Evolutionary conservation across 139 green algal genomes (phyloP).

Genomic region (Chlorella sp.): DNA sequence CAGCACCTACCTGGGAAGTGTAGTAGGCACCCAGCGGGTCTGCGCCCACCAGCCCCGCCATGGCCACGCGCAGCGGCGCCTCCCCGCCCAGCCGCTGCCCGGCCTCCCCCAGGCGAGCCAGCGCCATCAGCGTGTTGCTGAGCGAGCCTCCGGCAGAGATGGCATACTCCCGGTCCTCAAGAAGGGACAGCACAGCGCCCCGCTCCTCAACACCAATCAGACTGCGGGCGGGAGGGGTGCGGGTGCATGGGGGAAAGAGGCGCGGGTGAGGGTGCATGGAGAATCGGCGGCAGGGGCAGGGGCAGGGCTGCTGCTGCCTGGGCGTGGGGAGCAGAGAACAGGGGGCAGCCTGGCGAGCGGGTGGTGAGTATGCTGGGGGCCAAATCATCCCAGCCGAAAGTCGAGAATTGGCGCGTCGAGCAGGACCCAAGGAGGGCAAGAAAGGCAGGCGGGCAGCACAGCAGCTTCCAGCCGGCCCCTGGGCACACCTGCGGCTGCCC

Average conservation of each 20-base stretch:
- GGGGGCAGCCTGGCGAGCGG: not conserved
- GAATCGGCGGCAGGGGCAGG: not conserved
- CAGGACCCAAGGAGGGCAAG: no score
- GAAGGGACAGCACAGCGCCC: slow-evolving; percentile 24
- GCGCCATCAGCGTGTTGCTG: slow-evolving; percentile 89
- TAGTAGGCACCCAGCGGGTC: slow-evolving; percentile 86
- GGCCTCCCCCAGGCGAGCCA: slow-evolving; percentile 73
- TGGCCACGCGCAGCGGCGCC: slow-evolving; percentile 64
- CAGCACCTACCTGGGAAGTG: slow-evolving; percentile 20
- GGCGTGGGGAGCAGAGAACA: not conserved
- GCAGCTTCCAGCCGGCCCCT: slow-evolving; percentile 36
- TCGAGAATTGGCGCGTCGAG: not conserved
- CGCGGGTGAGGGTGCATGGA: not conserved
- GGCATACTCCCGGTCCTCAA: slow-evolving; percentile 53
- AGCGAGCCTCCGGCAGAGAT: slow-evolving; percentile 87
- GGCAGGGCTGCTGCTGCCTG: not conserved
- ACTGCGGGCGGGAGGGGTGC: not conserved
- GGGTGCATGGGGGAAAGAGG: not conserved
- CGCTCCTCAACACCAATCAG: slow-evolving; percentile 48
- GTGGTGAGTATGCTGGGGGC: no score
- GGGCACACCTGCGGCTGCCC: slow-evolving; percentile 59
- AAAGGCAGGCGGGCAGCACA: not conserved
- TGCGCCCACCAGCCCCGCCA: slow-evolving; percentile 70
- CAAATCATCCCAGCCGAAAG: not conserved
- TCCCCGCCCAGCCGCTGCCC: not conserved